Evolutionary conservation across 805 yeast species (phyloP), one percentile per base, ranked within the genome.

Genomic region (Hanseniaspora valbyensis): DNA sequence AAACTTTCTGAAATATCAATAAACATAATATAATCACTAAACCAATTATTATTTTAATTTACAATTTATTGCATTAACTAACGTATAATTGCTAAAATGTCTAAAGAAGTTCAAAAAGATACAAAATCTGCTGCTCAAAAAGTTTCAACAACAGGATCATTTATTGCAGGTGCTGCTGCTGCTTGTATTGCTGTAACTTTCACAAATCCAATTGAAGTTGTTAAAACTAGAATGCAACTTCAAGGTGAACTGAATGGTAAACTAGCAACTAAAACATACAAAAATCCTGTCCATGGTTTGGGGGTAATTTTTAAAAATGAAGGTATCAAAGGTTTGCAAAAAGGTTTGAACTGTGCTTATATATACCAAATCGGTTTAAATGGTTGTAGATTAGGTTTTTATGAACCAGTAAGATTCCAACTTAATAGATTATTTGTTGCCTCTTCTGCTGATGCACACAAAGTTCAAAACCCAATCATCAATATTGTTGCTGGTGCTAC

Each of bases 101-200:
- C 44, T 13, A 16, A 32, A 44, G 40, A 38, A 42, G 33, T 29
- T 18, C 26, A 52, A 24, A 46, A 54, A 22, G 49, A 56, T 13
- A 64, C 61, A 43, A 68, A 69, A 54, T 58, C 75, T 4, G 79
- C 78, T 1, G 73, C 80, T n/a, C 80, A 77, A 56, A 69, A 74
- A 56, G 73, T 82, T 19, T 72, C 81, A 36, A 78, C 85, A 2
- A 56, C 72, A 12, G 94, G 94, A 19, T 94, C 95, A 1, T 87
- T 89, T 59, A 59, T 80, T 4, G 95, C 96, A 3, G 96, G 96
- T 51, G 95, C 92, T 8, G 53, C 83, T 14, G 98, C 98, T 2
- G 96, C 97, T 2, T 89, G 97, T 70, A 92, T 95, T 50, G 97
- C 98, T 0, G 98, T 92, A 41, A 90, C 96, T 0, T 81, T 90